Conservation (phyloP, 1,139 yeast species). For the Candida sanyaensis region DNA sequence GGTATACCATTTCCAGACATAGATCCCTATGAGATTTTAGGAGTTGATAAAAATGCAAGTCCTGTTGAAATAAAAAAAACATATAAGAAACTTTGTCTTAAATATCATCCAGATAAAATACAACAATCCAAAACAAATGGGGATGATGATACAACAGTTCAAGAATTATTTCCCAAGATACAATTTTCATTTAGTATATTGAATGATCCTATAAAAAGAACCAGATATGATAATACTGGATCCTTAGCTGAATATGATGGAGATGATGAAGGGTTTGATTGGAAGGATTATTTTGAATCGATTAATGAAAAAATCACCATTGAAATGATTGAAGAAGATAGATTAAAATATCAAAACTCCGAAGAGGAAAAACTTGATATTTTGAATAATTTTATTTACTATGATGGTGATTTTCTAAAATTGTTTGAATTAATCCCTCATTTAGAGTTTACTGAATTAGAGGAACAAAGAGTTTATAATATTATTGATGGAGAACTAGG, state of each 20-base stretch:
- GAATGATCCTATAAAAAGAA: constrained; percentile 57
- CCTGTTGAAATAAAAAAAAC: constrained; percentile 66
- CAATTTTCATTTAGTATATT: constrained; percentile 78
- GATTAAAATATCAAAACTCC: constrained; percentile 60
- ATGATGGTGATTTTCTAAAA: constrained; percentile 68
- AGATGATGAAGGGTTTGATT: constrained; percentile 48
- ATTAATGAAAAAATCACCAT: constrained; percentile 64
- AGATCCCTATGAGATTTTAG: constrained; percentile 68
- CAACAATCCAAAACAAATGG: constrained; percentile 30
- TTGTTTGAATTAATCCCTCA: constrained; percentile 80
- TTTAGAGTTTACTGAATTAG: constrained; percentile 61
- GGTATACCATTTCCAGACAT: constrained; percentile 53
- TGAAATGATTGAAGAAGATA: constrained; percentile 76
- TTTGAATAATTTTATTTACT: constrained; percentile 54
- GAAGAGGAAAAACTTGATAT: constrained; percentile 71
- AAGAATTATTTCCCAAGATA: constrained; percentile 59
- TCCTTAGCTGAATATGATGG: constrained; percentile 47
- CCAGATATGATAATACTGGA: constrained; percentile 70
- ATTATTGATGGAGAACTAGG: constrained; percentile 49
- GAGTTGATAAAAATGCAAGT: constrained; percentile 39
- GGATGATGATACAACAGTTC: constrained; percentile 24
- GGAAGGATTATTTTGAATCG: constrained; percentile 67
- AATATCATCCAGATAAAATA: constrained; percentile 79
- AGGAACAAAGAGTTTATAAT: constrained; percentile 59
- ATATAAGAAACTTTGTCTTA: constrained; percentile 69